Conservation (phyloP, 352 stramenopile genomes). For the Sclerospora graminicola region DNA sequence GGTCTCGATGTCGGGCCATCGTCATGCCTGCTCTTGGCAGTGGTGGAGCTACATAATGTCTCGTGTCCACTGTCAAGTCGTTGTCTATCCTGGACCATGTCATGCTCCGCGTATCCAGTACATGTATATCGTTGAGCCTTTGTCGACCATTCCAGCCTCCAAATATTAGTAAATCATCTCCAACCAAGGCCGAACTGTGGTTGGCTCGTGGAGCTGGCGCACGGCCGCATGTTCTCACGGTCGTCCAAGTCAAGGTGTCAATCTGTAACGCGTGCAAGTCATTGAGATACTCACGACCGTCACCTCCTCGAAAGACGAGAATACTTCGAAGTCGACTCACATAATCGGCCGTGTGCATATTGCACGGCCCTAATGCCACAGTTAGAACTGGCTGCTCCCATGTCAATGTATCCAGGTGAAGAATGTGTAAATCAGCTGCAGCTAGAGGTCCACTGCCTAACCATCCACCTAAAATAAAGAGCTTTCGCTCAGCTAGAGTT, state of each 20-base stretch:
- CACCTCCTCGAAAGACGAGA: constrained; percentile 91
- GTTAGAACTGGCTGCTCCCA: constrained; percentile 46
- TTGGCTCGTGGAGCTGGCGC: constrained; percentile 87
- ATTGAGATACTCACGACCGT: constrained; percentile 93
- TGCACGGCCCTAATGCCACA: constrained; percentile 83
- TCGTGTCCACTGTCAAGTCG: constrained; percentile 14
- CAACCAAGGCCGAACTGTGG: constrained; percentile 89
- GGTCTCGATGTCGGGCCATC: constrained; percentile 85
- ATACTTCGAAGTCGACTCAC: constrained; percentile 73
- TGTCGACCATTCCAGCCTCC: constrained; percentile 90
- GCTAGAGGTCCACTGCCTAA: constrained; percentile 88
- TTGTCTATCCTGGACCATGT: constrained; percentile 79
- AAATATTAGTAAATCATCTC: constrained; percentile 88
- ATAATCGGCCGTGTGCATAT: constrained; percentile 97
- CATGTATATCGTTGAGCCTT: constrained; percentile 93
- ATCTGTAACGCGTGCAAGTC: constrained; percentile 91
- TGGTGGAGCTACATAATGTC: constrained; percentile 46
- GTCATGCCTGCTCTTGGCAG: constrained; percentile 92
- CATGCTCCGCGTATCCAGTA: constrained; percentile 85
- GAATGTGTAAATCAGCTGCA: constrained; percentile 87
- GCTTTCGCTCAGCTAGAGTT: constrained; percentile 81
- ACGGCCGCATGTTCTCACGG: constrained; percentile 61
- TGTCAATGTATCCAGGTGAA: constrained; percentile 71
- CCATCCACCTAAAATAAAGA: constrained; percentile 94
- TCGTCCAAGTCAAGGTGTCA: constrained; percentile 81